phyloP scores from a whole-genome alignment of 441 rosid species.

The Erysimum pusillum region DNA sequence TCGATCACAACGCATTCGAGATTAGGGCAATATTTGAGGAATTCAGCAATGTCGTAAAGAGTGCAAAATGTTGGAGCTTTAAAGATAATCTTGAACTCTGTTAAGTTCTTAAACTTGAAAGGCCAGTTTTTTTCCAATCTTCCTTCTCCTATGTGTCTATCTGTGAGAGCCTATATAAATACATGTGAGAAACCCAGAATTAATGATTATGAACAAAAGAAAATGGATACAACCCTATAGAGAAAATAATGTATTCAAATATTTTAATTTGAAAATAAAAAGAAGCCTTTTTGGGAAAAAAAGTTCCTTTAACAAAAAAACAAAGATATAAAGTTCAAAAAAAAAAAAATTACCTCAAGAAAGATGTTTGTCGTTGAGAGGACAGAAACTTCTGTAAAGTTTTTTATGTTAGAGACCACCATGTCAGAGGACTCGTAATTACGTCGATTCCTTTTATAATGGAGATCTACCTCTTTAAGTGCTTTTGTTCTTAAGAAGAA shows the following conservation, averaged over 20 bases:
- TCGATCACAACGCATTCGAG: slow-evolving; percentile 23
- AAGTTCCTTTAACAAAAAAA: too few relatives aligned
- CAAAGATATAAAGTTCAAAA: too few relatives aligned
- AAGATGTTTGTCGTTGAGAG: slow-evolving; percentile 25
- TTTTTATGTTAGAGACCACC: not conserved
- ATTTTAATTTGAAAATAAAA: too few relatives aligned
- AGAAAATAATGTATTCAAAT: too few relatives aligned
- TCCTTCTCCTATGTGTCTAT: not conserved
- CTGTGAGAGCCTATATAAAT: slow-evolving; percentile 17
- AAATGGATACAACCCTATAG: not conserved
- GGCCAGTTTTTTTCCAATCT: not conserved
- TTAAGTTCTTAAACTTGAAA: not conserved
- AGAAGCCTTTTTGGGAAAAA: too few relatives aligned
- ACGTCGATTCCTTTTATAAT: not conserved
- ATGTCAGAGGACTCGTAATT: not conserved
- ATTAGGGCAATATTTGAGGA: slow-evolving; percentile 7
- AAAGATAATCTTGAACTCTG: not conserved
- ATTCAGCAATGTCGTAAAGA: slow-evolving; percentile 26
- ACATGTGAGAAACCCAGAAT: not conserved
- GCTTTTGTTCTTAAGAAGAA: not conserved
- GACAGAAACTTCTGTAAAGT: not conserved
- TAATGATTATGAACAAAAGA: not conserved
- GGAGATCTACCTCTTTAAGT: slow-evolving; percentile 2
- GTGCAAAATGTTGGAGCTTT: slow-evolving; percentile 29
- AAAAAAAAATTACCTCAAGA: slow-evolving; percentile 22